These are phyloP conservation scores for Puccinia coronata DNA, from an alignment of 1,284 basidiomycete species.

Conservation along the genomic window DNA sequence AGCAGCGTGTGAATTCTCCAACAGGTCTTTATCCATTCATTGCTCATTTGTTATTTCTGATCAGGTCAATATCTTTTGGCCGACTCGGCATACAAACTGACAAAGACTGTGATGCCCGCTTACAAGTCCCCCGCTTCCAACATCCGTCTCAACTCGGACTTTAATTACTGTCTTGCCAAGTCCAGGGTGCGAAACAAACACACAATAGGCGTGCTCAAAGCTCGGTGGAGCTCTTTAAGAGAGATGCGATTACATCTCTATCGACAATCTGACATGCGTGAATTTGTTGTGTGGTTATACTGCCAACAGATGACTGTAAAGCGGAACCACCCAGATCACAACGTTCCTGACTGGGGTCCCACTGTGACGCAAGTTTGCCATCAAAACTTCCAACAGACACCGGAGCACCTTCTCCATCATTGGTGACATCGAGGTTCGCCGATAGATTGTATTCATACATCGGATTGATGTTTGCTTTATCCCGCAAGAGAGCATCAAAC, in stretches of 20 bases:
- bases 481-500: neutral
- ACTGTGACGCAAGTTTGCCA: too few relatives aligned
- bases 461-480: neutral
- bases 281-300: neutral
- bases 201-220: conserved; percentile 6
- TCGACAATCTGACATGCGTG: neutral
- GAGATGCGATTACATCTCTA: neutral
- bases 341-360: too few relatives aligned
- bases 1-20: neutral
- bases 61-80: conserved; percentile 5
- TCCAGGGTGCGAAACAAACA: conserved; percentile 13
- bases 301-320: too few relatives aligned
- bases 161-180: conserved; percentile 32
- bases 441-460: neutral
- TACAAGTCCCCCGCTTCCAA: conserved; percentile 7
- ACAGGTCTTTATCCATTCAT: neutral
- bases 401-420: too few relatives aligned
- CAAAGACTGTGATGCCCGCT: neutral
- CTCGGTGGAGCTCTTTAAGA: neutral
- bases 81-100: neutral
- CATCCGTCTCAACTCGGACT: neutral
- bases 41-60: neutral
- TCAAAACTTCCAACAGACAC: too few relatives aligned
- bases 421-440: too few relatives aligned
- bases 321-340: too few relatives aligned